Evolutionary conservation across 164 flowering plant genomes (phyloP), one percentile per base, ranked within the genome.

Genomic region (Taxillus chinensis): DNA sequence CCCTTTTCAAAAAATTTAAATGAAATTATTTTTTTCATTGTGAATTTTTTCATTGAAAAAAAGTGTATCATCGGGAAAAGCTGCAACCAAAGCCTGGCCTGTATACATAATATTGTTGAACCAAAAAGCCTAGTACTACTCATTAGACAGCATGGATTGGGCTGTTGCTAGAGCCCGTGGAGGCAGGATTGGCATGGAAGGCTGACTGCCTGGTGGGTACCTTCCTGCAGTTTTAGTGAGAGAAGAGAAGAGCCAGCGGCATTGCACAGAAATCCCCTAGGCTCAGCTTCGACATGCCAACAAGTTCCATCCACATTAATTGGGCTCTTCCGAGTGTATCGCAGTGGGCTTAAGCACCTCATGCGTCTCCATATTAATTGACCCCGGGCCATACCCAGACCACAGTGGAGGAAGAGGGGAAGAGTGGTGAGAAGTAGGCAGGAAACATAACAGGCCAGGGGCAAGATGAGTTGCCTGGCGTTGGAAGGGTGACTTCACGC

Each of bases 321-420:
- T 4, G 89, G 92, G 62, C 70, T 80, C 76, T 86, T 90, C n/a
- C 27, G 89, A 81, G 61, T 83, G 90, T 55, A 84, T 74, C 5
- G 92, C 92, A 37, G 83, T 83, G 12, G 97, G 97, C 83, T 78
- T 87, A 7, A 90, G 76, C 15, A 90, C 86, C 74, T 83, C 85
- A 60, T 87, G 95, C 2, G 74, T 73, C 68, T 80, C 86, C 62
- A 64, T 65, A 58, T 70, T 71, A 37, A 68, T 56, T 0, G 73
- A 57, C 65, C 82, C 87, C 11, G 76, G 6, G 41, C 63, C 45
- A 66, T 67, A 73, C 8, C 76, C 81, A 0, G 80, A 65, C 89
- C 86, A 87, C 41, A 68, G 65, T 62, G 93, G 93, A 56, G 80
- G 41, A n/a, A 93, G 50, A 66, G 15, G 91, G 90, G 62, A 71